Percentiles rank a stretch among this genome's conserved stretches.
phyloP scores from a whole-genome alignment of 192 early-diverging fungal genomes.

The Coemansia sp. region DNA sequence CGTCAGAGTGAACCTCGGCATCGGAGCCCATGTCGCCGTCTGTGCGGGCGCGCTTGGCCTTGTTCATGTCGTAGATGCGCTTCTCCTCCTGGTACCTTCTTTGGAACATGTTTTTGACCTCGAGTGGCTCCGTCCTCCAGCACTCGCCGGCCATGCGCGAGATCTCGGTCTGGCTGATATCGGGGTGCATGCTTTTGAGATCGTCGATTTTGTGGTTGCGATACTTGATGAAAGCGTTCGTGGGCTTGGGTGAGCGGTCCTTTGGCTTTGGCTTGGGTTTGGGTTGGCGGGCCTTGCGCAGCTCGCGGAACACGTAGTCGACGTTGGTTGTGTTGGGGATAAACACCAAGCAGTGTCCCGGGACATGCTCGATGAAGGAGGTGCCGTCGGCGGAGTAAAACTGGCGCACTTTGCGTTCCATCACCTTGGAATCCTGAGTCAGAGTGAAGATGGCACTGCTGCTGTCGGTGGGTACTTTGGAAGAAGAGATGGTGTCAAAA shows the following conservation, averaged over 20 bases:
- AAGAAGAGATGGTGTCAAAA: slow-evolving; percentile 4
- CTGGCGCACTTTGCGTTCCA: slow-evolving; percentile 46
- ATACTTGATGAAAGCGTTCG: slow-evolving; percentile 54
- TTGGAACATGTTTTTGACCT: slow-evolving; percentile 34
- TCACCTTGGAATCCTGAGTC: slow-evolving; percentile 14
- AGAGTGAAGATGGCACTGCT: slow-evolving; percentile 15
- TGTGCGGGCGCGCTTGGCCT: slow-evolving; percentile 31
- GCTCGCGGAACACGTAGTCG: slow-evolving; percentile 27
- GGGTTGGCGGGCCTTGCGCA: slow-evolving; percentile 35
- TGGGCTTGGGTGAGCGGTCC: slow-evolving; percentile 41
- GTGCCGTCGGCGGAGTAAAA: slow-evolving; percentile 39
- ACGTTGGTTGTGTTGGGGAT: slow-evolving; percentile 37
- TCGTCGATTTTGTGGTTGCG: slow-evolving; percentile 50
- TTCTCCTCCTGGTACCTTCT: slow-evolving; percentile 43
- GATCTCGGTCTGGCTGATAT: slow-evolving; percentile 52
- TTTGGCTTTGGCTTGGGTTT: slow-evolving; percentile 24
- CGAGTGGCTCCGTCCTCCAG: slow-evolving; percentile 40
- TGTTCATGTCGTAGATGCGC: slow-evolving; percentile 53
- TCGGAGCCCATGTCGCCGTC: slow-evolving; percentile 33
- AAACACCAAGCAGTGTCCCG: slow-evolving; percentile 51
- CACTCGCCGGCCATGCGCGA: slow-evolving; percentile 51
- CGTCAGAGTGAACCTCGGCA: slow-evolving; percentile 13
- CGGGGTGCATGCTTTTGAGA: slow-evolving; percentile 38
- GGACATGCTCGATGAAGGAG: slow-evolving; percentile 48
- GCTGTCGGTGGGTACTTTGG: slow-evolving; percentile 6